Evolutionary conservation across 441 rosid genomes (phyloP), one percentile per base, ranked within the genome.

Genomic region (Flueggea neowawraea): DNA sequence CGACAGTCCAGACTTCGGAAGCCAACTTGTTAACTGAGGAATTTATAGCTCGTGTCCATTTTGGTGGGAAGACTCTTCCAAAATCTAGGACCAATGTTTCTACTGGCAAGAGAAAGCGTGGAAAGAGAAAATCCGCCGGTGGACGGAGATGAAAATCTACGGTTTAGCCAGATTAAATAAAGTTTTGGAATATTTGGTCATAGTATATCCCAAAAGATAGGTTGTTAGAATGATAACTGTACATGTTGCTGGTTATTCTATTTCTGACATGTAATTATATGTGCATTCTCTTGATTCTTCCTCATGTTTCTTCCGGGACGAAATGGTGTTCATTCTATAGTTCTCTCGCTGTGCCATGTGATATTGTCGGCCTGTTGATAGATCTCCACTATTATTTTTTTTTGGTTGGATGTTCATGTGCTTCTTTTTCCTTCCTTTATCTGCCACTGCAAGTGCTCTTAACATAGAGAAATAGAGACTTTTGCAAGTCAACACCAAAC

Each of bases 21-120:
- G 60, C 69, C 56, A 61, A 45, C 58, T 52, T 44, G 44, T 55
- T 65, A 0, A 17, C 15, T 6, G 62, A 68, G 48, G 56, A 64
- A 9, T 32, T 58, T 31, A 62, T 60, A 45, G 61, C 72, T 51
- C 73, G 61, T 32, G 72, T 52, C 61, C 68, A 61, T 60, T 85
- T 74, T 39, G 77, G 79, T 57, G 61, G 76, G n/a, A 78, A 74
- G 48, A 58, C 68, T 47, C 73, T 73, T 43, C 73, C 85, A 22
- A 65, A 84, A 66, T 66, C 84, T 63, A 75, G 82, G 79, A 65
- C 73, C 32, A 77, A 76, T 70, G 70, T 60, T 60, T 62, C 74
- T 16, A 88, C 57, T 43, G 80, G 73, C 70, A 86, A 74, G 81
- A 75, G 83, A 69, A 83, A 75, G 69, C 69, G 83, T 47, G 82